phyloP scores from a whole-genome alignment of 2,329 filamentous ascomycete species.

The Pestalotiopsis sp. region DNA sequence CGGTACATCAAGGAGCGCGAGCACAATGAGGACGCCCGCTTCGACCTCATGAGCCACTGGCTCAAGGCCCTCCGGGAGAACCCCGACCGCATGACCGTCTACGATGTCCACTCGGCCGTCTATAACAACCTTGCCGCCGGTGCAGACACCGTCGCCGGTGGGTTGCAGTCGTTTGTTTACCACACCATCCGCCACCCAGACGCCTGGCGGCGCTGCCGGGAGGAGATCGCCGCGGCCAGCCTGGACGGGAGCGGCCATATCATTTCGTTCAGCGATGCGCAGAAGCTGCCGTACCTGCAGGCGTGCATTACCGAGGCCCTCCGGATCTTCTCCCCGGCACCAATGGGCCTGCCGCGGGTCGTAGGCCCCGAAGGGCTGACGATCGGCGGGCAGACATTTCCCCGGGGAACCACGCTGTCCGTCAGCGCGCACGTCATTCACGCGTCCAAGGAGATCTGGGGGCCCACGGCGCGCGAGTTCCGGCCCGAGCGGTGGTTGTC shows the following conservation, averaged over 20 bases:
- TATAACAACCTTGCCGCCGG: not conserved
- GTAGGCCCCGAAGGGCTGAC: not conserved
- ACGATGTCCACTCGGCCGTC: not conserved
- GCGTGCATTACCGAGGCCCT: conserved; percentile 5
- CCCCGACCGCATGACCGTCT: conserved; percentile 8
- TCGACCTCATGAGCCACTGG: conserved; percentile 13
- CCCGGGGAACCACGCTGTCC: conserved; percentile 4
- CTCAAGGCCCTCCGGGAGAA: conserved; percentile 2
- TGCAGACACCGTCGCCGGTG: conserved; percentile 2
- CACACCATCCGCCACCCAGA: conserved; percentile 3
- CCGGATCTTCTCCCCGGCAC: not conserved
- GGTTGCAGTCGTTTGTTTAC: conserved; percentile 9
- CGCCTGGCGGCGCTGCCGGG: conserved; percentile 5
- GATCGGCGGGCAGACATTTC: conserved; percentile 6
- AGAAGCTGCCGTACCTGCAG: conserved; percentile 2
- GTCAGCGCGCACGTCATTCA: conserved; percentile 12
- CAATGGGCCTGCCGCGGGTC: conserved; percentile 10
- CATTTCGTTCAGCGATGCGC: not conserved
- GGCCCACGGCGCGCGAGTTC: conserved; percentile 3
- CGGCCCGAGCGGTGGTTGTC: conserved; percentile 1
- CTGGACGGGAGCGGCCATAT: not conserved
- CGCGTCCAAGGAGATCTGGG: conserved; percentile 13
- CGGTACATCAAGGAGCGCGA: conserved; percentile 1
- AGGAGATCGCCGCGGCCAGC: not conserved
- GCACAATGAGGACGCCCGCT: conserved; percentile 12